These are phyloP conservation scores for Apocynum venetum DNA, from an alignment of 257 asterid genomes.

Conservation along the genomic window DNA sequence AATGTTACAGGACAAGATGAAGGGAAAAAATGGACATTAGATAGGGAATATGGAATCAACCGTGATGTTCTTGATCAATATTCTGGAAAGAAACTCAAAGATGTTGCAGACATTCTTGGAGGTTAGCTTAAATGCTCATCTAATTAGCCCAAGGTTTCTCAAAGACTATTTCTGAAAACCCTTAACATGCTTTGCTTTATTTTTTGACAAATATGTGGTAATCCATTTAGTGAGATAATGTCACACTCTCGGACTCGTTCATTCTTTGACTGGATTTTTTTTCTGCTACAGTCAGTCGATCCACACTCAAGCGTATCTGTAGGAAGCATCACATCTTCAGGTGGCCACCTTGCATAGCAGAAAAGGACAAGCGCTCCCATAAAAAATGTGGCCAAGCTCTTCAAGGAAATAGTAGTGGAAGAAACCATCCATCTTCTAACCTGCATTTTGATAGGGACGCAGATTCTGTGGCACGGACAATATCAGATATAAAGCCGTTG, in stretches of 20 bases:
- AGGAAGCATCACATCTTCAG: conserved; percentile 12
- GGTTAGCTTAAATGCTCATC: background rate
- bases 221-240: background rate
- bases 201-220: background rate
- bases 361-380: background rate
- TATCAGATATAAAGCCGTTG: background rate
- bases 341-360: conserved; percentile 10
- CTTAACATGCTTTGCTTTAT: background rate
- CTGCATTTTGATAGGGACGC: background rate
- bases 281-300: conserved; percentile 7
- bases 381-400: background rate
- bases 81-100: conserved; percentile 10
- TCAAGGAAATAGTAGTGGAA: background rate
- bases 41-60: conserved; percentile 7
- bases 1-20: background rate
- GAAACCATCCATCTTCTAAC: background rate
- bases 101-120: conserved; percentile 8
- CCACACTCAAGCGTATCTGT: conserved; percentile 9
- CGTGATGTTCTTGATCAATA: conserved; percentile 7
- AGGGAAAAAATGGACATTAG: background rate
- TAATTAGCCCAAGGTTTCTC: background rate
- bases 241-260: background rate
- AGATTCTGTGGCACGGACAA: background rate
- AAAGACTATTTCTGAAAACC: background rate
- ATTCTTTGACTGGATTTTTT: background rate